phyloP scores from a whole-genome alignment of 208 protist genomes.

The Trypanosoma lewisi region DNA sequence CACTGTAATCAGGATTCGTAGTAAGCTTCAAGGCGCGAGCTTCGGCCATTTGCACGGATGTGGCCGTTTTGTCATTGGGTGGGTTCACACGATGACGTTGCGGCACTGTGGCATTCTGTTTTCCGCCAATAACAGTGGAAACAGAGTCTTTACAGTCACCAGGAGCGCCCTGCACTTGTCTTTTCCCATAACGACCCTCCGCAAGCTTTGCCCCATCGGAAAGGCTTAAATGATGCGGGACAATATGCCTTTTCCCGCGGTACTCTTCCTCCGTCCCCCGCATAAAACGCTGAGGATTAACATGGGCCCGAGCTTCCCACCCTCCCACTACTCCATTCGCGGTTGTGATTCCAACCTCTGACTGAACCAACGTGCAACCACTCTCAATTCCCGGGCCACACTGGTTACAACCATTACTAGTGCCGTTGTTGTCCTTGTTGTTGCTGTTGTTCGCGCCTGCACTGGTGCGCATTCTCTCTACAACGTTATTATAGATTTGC shows the following conservation, averaged over 20 bases:
- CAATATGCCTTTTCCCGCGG: conserved; percentile 41
- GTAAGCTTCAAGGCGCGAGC: conserved; percentile 47
- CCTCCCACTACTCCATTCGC: not conserved
- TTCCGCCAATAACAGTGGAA: conserved; percentile 29
- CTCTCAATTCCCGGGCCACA: not conserved
- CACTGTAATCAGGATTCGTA: conserved; percentile 16
- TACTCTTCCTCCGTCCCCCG: conserved; percentile 12
- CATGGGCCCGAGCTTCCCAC: conserved; percentile 1
- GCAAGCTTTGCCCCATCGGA: conserved; percentile 65
- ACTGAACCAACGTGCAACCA: conserved; percentile 9
- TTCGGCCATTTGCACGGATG: conserved; percentile 36
- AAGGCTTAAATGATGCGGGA: conserved; percentile 53
- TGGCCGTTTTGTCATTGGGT: conserved; percentile 13
- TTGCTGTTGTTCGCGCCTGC: not conserved
- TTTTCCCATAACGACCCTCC: conserved; percentile 56
- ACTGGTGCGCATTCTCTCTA: not conserved
- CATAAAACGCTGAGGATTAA: conserved; percentile 14
- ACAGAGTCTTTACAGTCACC: conserved; percentile 26
- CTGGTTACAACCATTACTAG: not conserved
- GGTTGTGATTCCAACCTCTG: conserved; percentile 16
- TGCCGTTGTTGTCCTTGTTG: not conserved
- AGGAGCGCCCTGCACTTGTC: conserved; percentile 27
- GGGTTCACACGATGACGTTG: conserved; percentile 10
- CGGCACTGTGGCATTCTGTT: conserved; percentile 11
- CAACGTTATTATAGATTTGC: not conserved